Evolutionary conservation across 2,329 filamentous ascomycete genomes (phyloP).

Genomic region (Chaetomiaceae sp.): DNA sequence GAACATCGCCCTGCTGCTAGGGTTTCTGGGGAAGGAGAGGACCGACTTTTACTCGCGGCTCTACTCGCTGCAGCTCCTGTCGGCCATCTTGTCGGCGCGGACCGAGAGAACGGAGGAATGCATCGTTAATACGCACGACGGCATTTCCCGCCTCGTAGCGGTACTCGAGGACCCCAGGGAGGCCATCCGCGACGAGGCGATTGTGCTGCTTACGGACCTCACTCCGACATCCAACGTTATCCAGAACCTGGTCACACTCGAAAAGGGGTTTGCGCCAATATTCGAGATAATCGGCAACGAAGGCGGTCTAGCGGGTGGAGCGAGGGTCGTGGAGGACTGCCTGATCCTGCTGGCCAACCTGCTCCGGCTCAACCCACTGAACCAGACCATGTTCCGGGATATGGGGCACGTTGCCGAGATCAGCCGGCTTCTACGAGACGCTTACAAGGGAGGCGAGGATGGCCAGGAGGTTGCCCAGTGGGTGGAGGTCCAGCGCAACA

Average conservation of each 20-base stretch:
- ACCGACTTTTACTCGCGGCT: constrained; percentile 86
- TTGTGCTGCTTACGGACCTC: constrained; percentile 81
- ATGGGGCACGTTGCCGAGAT: constrained; percentile 76
- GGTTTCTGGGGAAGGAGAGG: constrained; percentile 81
- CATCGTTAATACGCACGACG: constrained; percentile 81
- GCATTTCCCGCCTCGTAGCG: constrained; percentile 79
- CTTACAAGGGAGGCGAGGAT: constrained; percentile 49
- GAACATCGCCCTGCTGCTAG: constrained; percentile 85
- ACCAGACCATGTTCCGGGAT: constrained; percentile 91
- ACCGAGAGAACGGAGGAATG: constrained; percentile 93
- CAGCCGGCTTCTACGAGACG: constrained; percentile 61
- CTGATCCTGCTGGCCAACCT: constrained; percentile 87
- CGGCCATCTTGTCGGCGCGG: constrained; percentile 77
- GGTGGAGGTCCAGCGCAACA: constrained; percentile 73
- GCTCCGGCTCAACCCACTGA: constrained; percentile 78
- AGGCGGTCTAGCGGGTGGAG: constrained; percentile 76
- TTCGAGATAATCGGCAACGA: constrained; percentile 80
- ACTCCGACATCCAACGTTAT: constrained; percentile 83
- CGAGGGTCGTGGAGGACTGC: constrained; percentile 86
- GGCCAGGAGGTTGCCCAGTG: constrained; percentile 64
- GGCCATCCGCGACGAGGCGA: constrained; percentile 79
- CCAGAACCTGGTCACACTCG: constrained; percentile 92
- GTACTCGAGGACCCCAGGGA: constrained; percentile 82
- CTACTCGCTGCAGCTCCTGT: constrained; percentile 85
- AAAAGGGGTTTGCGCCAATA: constrained; percentile 84